Percentiles rank a stretch among this genome's conserved stretches.
Evolutionary conservation across 805 yeast genomes (phyloP).

Genomic region (Metschnikowia kunwiensis): DNA sequence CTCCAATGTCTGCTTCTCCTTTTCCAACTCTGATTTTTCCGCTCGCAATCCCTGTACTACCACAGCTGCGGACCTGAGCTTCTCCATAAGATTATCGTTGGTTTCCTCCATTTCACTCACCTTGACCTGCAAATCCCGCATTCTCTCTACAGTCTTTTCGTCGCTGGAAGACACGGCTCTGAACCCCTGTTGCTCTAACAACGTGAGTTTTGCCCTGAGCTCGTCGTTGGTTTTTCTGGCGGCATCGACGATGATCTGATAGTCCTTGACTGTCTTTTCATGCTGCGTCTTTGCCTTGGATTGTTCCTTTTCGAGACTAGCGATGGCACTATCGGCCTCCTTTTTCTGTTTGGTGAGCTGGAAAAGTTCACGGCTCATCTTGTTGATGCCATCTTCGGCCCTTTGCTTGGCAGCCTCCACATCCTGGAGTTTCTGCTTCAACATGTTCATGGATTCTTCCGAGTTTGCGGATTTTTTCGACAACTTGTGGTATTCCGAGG

Average conservation of each 20-base stretch:
- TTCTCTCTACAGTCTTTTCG: constrained; percentile 18
- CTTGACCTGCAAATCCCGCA: constrained; percentile 12
- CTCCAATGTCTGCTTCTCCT: constrained; percentile 8
- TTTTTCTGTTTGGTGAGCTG: constrained; percentile 59
- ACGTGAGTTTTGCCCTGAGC: constrained; percentile 23
- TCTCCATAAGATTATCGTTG: constrained; percentile 40
- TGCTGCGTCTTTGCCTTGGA: constrained; percentile 27
- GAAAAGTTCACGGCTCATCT: constrained; percentile 82
- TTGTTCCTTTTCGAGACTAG: constrained; percentile 42
- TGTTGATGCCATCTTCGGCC: constrained; percentile 85
- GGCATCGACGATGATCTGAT: constrained; percentile 21
- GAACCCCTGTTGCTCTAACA: constrained; percentile 17
- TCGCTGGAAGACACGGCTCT: constrained; percentile 1
- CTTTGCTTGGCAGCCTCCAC: constrained; percentile 48
- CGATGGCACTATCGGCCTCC: constrained; percentile 43
- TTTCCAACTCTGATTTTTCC: constrained; percentile 6
- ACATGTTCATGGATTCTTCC: constrained; percentile 25
- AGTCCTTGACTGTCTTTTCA: constrained; percentile 29
- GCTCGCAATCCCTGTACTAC: constrained; percentile 33
- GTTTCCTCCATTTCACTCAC: constrained; percentile 22
- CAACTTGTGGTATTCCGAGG: constrained; percentile 31
- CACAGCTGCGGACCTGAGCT: constrained; percentile 38
- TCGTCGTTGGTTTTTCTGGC: constrained; percentile 24
- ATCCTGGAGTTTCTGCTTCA: constrained; percentile 31
- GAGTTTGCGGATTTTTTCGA: constrained; percentile 25